A percentile compares a stretch with the other conserved stretches of the same genome.
Evolutionary conservation across 495 filamentous ascomycete genomes (phyloP).

Genomic region (Penicillium odoratum): DNA sequence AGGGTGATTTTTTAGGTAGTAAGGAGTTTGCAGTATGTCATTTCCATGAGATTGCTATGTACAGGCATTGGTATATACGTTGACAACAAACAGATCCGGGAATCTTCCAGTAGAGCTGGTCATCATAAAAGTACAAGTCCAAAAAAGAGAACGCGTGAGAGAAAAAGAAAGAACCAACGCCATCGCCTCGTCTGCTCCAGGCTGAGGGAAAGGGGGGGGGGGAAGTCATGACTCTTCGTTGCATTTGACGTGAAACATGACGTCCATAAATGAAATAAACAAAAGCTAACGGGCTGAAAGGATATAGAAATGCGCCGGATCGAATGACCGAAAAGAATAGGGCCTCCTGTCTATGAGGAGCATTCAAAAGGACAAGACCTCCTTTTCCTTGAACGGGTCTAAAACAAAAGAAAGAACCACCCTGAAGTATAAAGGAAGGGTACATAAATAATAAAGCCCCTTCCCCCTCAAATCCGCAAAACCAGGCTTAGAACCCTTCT

Average conservation of each 20-base stretch:
- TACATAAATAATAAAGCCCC: conserved; percentile 10
- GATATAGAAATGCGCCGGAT: conserved; percentile 26
- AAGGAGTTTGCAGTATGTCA: neutral
- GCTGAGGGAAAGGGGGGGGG: conserved; percentile 13
- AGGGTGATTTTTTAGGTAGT: neutral
- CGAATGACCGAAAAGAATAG: conserved; percentile 22
- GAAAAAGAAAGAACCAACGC: neutral
- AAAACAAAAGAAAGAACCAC: conserved; percentile 33
- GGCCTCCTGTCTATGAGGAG: conserved; percentile 34
- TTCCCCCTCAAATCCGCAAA: conserved; percentile 1
- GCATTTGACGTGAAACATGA: conserved; percentile 45
- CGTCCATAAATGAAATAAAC: conserved; percentile 18
- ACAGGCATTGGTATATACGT: neutral
- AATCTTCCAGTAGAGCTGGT: neutral
- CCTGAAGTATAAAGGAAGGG: conserved; percentile 24
- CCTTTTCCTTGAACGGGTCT: conserved; percentile 28
- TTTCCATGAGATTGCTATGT: neutral
- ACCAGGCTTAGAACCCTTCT: conserved; percentile 62
- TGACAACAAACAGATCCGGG: neutral
- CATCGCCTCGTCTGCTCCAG: neutral
- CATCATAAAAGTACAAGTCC: conserved; percentile 1
- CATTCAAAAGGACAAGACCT: conserved; percentile 26
- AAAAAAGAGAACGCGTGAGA: neutral
- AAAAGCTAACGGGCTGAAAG: conserved; percentile 22
- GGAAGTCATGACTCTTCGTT: conserved; percentile 49